phyloP scores from a whole-genome alignment of 2,329 filamentous ascomycete species.

The Apiospora saccharicola region DNA sequence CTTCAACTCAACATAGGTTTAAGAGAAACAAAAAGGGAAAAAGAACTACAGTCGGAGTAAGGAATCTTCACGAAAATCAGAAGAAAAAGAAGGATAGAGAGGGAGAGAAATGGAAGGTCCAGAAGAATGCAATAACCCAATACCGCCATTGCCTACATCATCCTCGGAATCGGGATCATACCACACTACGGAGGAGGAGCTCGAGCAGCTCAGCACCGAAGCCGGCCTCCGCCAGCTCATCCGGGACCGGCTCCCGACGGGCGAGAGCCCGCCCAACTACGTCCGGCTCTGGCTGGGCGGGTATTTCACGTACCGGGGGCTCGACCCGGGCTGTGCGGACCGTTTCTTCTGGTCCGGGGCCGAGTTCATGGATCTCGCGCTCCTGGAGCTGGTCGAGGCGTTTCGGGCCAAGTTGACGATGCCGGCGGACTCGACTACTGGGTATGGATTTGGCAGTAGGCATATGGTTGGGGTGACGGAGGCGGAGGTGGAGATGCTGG shows the following conservation, averaged over 20 bases:
- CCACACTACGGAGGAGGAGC: background rate
- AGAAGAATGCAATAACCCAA: background rate
- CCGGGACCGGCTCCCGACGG: background rate
- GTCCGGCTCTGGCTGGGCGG: constrained; percentile 26
- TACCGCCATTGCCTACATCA: background rate
- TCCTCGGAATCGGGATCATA: too few species aligned
- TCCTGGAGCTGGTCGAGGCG: constrained; percentile 13
- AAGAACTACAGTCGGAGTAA: too few species aligned
- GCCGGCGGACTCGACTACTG: background rate
- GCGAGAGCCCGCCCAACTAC: constrained; percentile 23
- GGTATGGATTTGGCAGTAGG: too few species aligned
- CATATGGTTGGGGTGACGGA: background rate
- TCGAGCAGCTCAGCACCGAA: constrained; percentile 7
- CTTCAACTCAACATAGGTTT: too few species aligned
- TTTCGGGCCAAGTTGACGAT: background rate
- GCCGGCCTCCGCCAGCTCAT: background rate
- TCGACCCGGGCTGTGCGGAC: constrained; percentile 18
- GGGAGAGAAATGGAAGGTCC: too few species aligned
- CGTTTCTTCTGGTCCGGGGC: constrained; percentile 24
- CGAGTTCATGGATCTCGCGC: constrained; percentile 10
- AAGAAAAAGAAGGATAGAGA: too few species aligned
- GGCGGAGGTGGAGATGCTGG: constrained; percentile 10
- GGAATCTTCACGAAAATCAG: too few species aligned
- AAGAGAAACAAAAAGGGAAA: too few species aligned
- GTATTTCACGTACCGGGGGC: constrained; percentile 26